These are phyloP conservation scores for Hawksworthiomyces lignivorus DNA, from an alignment of 2,329 filamentous ascomycete genomes.

Conservation along the genomic window DNA sequence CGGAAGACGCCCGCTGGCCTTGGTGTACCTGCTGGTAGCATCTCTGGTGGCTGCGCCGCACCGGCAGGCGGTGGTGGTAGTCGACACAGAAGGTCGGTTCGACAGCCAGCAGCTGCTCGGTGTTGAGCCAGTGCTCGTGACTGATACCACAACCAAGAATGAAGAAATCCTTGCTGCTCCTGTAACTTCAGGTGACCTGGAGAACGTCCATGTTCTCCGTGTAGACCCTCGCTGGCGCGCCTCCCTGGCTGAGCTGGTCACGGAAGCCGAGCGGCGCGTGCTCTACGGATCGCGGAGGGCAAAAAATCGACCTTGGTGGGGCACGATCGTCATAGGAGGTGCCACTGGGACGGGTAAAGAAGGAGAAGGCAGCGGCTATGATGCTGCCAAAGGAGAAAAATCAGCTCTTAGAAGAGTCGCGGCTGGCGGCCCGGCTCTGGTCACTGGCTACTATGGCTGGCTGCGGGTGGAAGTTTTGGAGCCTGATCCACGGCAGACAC, in stretches of 20 bases:
- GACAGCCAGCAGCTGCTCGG: conserved; percentile 40
- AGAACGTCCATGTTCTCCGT: conserved; percentile 44
- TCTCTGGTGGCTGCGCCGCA: conserved; percentile 41
- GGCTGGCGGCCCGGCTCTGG: conserved; percentile 18
- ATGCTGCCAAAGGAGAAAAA: background rate
- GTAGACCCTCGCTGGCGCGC: conserved; percentile 24
- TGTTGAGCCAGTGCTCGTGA: conserved; percentile 7
- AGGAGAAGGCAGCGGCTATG: conserved; percentile 9
- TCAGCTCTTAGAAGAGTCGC: too few species aligned
- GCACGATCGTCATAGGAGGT: conserved; percentile 46
- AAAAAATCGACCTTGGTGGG: conserved; percentile 46
- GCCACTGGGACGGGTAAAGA: too few species aligned
- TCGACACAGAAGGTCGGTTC: conserved; percentile 50
- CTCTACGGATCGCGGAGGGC: conserved; percentile 41
- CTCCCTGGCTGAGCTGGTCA: conserved; percentile 25
- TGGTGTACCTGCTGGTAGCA: conserved; percentile 49
- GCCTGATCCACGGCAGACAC: background rate
- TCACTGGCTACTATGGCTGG: conserved; percentile 43
- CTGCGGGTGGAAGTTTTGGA: conserved; percentile 36
- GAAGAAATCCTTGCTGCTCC: background rate
- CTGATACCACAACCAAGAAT: background rate
- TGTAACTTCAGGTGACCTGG: conserved; percentile 28
- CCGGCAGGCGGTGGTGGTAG: conserved; percentile 40
- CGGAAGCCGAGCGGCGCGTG: conserved; percentile 38
- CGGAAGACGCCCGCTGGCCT: conserved; percentile 41